Conservation (phyloP, 2,329 filamentous ascomycete genomes). For the Diaporthe vexans region DNA sequence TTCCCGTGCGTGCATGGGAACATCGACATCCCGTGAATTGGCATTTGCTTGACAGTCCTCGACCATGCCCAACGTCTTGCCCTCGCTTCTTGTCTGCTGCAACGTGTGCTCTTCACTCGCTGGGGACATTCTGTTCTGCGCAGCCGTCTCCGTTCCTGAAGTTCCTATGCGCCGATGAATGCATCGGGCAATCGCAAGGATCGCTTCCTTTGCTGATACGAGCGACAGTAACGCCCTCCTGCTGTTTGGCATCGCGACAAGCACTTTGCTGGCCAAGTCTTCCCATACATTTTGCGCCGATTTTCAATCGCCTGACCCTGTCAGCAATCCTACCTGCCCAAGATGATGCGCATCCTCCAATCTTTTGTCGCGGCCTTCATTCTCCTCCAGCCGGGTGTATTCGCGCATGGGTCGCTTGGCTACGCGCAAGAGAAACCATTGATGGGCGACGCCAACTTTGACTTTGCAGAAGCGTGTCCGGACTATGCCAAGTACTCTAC, state of each 20-base stretch:
- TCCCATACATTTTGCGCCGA: not conserved
- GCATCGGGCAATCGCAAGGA: not conserved
- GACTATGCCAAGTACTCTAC: conserved; percentile 74
- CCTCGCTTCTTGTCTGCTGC: not conserved
- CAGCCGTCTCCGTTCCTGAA: not conserved
- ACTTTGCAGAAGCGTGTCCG: conserved; percentile 65
- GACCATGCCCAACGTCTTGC: not conserved
- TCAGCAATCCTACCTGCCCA: not conserved
- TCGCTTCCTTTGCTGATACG: conserved; percentile 23
- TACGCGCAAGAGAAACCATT: conserved; percentile 50
- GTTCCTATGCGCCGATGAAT: conserved; percentile 2
- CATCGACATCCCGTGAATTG: conserved; percentile 18
- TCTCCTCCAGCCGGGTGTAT: conserved; percentile 10
- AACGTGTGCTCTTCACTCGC: conserved; percentile 22
- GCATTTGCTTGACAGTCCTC: conserved; percentile 8
- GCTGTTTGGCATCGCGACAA: not conserved
- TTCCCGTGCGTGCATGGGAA: conserved; percentile 6
- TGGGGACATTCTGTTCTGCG: not conserved
- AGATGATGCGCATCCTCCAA: conserved; percentile 27
- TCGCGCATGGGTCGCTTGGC: conserved; percentile 28
- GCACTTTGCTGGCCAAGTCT: not conserved
- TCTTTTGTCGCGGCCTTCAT: conserved; percentile 11
- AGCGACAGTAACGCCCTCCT: not conserved
- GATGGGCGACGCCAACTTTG: conserved; percentile 48
- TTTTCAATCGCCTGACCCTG: conserved; percentile 5